Evolutionary conservation across 306 rosid species (phyloP).

Genomic region (Senna tora): DNA sequence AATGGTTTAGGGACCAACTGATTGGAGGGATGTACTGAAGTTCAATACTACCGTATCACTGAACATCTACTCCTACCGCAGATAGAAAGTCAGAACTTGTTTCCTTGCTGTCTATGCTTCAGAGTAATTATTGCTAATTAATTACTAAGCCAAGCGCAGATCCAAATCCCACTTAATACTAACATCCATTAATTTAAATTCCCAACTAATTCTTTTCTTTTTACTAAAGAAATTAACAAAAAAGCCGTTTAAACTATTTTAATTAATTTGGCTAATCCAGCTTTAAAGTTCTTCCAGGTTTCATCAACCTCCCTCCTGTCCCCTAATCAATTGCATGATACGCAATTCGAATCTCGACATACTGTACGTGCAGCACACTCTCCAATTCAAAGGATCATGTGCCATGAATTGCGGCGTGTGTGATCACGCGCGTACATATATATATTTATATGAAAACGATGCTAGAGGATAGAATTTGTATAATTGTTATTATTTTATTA

Average conservation of each 20-base stretch:
- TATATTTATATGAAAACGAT: slow-evolving; percentile 16
- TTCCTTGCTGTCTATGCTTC: slow-evolving; percentile 31
- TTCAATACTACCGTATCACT: no score
- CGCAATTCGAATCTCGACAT: slow-evolving; percentile 16
- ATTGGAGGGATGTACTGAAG: no score
- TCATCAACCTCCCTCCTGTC: slow-evolving; percentile 26
- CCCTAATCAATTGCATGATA: slow-evolving; percentile 20
- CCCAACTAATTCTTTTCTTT: slow-evolving; percentile 33
- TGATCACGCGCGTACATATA: slow-evolving; percentile 16
- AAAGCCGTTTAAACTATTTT: not conserved
- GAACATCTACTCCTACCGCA: no score
- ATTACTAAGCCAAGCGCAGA: slow-evolving; percentile 18
- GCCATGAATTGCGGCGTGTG: not conserved
- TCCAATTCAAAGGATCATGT: not conserved
- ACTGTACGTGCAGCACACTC: slow-evolving; percentile 24
- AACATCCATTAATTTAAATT: slow-evolving; percentile 28
- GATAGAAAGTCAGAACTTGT: slow-evolving; percentile 19
- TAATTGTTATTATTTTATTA: no score
- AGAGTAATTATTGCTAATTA: not conserved
- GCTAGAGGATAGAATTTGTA: not conserved
- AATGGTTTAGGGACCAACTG: no score
- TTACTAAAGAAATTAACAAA: not conserved
- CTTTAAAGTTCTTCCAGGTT: slow-evolving; percentile 24
- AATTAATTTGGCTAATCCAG: slow-evolving; percentile 29
- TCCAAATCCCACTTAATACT: slow-evolving; percentile 45